Evolutionary conservation across 352 stramenopile genomes (phyloP), one percentile per base, ranked within the genome.

Genomic region (Phytophthora rubi): DNA sequence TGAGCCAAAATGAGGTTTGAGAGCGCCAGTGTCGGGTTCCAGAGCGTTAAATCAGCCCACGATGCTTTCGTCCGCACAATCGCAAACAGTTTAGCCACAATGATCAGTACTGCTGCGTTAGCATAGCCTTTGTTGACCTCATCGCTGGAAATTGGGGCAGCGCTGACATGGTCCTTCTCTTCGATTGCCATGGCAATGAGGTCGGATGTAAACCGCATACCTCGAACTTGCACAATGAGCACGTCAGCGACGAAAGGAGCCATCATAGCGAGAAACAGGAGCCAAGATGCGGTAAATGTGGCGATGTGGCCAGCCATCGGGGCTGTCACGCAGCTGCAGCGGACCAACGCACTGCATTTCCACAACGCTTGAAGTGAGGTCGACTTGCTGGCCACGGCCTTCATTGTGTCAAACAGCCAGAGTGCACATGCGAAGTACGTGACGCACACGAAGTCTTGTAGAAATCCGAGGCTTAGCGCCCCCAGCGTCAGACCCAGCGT

Each of bases 171-270:
- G 18, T 67, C 61, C 28, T 73, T 68, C 45, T 77, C 73, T n/a
- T 75, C 71, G 12, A 74, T 58, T 35, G 76, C 80, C 55, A 70
- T 73, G 2, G 42, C 42, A 30, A 83, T 64, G 32, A 83, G 74
- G 3, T 84, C 77, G n/a, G 76, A 77, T 32, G 72, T 79, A 53
- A 85, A 80, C 16, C 77, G 68, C 54, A 76, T 75, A 12, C 73
- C 44, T 7, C 67, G 67, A 1, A 68, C 68, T 3, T 69, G 70
- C 23, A 83, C 44, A 18, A 85, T 42, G 30, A 80, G 28, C 51
- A 74, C 57, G 47, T 86, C 77, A 6, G 74, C 73, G 1, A 63
- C 49, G 30, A 83, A 79, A 5, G 75, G 71, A 6, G 60, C 32
- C 15, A 78, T 53, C 32, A 58, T 59, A 2, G 63, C n/a, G 1